A percentile compares a stretch with the other conserved stretches of the same genome.
Evolutionary conservation across 139 green algal genomes (phyloP).

Genomic region (Haematococcus lacustris): DNA sequence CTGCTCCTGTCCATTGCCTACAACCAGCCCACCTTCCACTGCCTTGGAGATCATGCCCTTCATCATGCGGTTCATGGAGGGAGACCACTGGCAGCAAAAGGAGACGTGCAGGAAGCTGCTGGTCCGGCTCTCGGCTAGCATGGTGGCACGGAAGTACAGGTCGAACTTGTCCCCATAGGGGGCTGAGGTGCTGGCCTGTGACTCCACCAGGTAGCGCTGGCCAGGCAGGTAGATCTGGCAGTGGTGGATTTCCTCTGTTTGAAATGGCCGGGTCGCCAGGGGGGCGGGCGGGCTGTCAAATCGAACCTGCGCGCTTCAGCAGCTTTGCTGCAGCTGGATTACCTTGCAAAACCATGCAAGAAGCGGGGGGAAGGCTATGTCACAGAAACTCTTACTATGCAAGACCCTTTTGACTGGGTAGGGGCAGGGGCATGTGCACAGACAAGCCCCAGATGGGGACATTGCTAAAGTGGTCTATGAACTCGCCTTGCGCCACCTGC

Average conservation of each 20-base stretch:
- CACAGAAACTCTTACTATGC: neutral
- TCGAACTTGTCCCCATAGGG: slow-evolving; percentile 47
- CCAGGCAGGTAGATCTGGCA: slow-evolving; percentile 10
- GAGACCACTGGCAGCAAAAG: slow-evolving; percentile 14
- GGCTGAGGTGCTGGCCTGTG: slow-evolving; percentile 17
- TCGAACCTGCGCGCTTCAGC: slow-evolving; percentile 12
- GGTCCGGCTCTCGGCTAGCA: neutral
- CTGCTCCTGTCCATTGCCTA: no score
- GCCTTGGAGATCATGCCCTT: slow-evolving; percentile 21
- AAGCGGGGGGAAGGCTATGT: neutral
- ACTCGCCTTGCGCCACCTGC: slow-evolving; percentile 4
- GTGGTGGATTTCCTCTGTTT: slow-evolving; percentile 29
- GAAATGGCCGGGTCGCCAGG: slow-evolving; percentile 31
- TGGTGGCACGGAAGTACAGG: slow-evolving; percentile 18
- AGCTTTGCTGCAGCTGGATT: no score
- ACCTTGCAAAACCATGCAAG: no score
- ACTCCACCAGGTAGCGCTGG: slow-evolving; percentile 24
- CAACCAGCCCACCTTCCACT: slow-evolving; percentile 22
- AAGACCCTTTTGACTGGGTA: neutral
- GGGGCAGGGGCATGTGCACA: neutral
- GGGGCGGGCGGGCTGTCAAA: slow-evolving; percentile 34
- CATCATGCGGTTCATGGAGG: slow-evolving; percentile 35
- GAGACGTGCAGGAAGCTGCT: slow-evolving; percentile 5
- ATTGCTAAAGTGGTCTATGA: neutral
- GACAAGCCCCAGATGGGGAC: neutral